Conservation (phyloP, 169 alveolate genomes). For the Plasmodium falciparum region DNA sequence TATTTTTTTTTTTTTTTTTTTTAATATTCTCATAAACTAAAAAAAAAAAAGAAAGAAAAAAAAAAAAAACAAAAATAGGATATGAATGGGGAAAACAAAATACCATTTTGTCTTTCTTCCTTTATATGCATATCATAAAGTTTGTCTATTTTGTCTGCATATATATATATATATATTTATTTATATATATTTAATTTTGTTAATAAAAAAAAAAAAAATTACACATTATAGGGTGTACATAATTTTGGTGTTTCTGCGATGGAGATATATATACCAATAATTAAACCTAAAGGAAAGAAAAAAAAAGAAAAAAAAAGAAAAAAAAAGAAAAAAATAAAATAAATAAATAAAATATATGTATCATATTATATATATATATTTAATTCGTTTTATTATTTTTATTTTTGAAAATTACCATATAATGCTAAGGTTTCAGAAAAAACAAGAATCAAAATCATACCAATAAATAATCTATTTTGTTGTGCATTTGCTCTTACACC, state of each 20-base stretch:
- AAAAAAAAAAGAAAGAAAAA: no score
- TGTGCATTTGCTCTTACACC: conserved; percentile 99
- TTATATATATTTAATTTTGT: not conserved
- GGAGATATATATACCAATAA: conserved; percentile 83
- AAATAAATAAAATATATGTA: not conserved
- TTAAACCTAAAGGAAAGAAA: conserved; percentile 68
- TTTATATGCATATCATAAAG: no score
- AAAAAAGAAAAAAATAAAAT: no score
- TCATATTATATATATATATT: not conserved
- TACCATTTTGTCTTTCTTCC: no score
- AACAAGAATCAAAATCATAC: conserved; percentile 98
- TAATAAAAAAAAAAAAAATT: conserved; percentile 22
- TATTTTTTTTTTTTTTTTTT: no score
- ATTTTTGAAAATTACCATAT: conserved; percentile 90
- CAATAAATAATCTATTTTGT: conserved; percentile 98
- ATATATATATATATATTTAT: no score
- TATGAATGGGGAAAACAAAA: no score
- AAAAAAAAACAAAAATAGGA: no score
- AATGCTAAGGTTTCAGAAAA: conserved; percentile 99
- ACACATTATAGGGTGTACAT: conserved; percentile 73
- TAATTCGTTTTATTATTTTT: not conserved
- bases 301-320: not conserved
- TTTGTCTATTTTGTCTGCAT: no score
- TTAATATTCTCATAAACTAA: no score
- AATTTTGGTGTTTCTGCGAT: conserved; percentile 79